Percentiles rank a stretch among this genome's conserved stretches.
phyloP scores from a whole-genome alignment of 2,329 filamentous ascomycete species.

The Parafenestella ontariensis region DNA sequence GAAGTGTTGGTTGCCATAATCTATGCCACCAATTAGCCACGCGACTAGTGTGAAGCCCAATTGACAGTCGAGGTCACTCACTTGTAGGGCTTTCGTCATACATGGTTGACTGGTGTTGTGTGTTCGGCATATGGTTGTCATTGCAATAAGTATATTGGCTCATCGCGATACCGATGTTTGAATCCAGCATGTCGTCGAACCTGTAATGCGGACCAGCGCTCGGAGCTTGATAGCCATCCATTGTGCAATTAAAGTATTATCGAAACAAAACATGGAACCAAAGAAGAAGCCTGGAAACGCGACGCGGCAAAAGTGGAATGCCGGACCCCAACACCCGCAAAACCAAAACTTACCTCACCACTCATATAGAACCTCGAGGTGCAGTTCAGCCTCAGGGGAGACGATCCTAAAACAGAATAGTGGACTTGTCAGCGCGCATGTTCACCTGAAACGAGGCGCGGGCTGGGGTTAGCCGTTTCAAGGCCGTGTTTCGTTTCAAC shows the following conservation, averaged over 20 bases:
- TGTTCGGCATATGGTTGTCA: constrained; percentile 11
- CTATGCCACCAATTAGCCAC: constrained; percentile 14
- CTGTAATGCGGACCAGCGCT: constrained; percentile 20
- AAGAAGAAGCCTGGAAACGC: neutral
- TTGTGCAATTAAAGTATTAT: constrained; percentile 11
- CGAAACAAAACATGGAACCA: neutral
- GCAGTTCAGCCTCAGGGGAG: constrained; percentile 12
- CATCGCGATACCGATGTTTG: constrained; percentile 9
- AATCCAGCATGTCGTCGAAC: constrained; percentile 2
- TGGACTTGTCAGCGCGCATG: constrained; percentile 19
- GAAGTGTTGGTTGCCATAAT: constrained; percentile 9
- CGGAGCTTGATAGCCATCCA: constrained; percentile 9
- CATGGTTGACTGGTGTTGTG: constrained; percentile 8
- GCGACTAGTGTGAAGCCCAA: neutral
- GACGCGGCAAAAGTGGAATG: neutral
- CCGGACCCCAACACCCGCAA: neutral
- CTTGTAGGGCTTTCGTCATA: constrained; percentile 11
- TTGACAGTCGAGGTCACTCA: constrained; percentile 6
- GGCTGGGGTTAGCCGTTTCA: constrained; percentile 14
- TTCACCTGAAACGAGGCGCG: constrained; percentile 34
- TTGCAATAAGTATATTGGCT: constrained; percentile 7
- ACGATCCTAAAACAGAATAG: neutral
- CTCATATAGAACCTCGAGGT: constrained; percentile 4
- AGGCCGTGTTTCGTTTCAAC: constrained; percentile 31
- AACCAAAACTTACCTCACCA: neutral